Evolutionary conservation across 495 filamentous ascomycete species (phyloP), one percentile per base, ranked within the genome.

Genomic region (Aspergillus nidulans): DNA sequence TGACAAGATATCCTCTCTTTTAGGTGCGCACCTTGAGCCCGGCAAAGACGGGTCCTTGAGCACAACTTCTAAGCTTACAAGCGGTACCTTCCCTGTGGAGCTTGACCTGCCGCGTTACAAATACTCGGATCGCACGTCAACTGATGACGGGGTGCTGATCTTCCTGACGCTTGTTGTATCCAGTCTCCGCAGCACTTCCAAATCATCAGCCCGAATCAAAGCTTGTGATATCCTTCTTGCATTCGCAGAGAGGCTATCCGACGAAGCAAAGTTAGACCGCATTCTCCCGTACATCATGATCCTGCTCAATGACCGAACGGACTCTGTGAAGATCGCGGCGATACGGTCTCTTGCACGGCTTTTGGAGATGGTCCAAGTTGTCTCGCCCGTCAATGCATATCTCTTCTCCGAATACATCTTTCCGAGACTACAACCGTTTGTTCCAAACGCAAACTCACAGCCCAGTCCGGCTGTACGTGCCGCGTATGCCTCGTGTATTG

Each of bases 211-310:
- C 34, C 87, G 89, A 60, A 77, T 97, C 56, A 86, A 91, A 63
- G 94, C 91, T 4, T 97, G 92, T 64, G 95, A 99, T 68, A 80
- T 97, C 42, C 79, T 99, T 60, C 73, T 99, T 18, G 94, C 92
- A 15, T 97, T 97, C 68, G 85, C 91, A 6, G 91, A 97, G 69
- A 82, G 87, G 45, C 67, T 96, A 32, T 94, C 94, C 0, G 95
- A 99, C 66, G 95, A 99, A 63, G 92, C 92, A 10, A 99, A 97
- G 64, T 78, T 99, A 49, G 95, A 99, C 69, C 85, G 95, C 36
- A 85, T 97, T 23, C 77, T 99, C 28, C 95, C 95, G 7, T 95
- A 97, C 60, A 71, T 97, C 20, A 86, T 96, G 68, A 75, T 82
- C 23, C 66, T 97, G 24, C 70, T 97, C 18, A 85, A 84, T 58